Base-by-base conservation (phyloP, 2,329 filamentous ascomycete species). In the Neoarthrinium moseri region DNA sequence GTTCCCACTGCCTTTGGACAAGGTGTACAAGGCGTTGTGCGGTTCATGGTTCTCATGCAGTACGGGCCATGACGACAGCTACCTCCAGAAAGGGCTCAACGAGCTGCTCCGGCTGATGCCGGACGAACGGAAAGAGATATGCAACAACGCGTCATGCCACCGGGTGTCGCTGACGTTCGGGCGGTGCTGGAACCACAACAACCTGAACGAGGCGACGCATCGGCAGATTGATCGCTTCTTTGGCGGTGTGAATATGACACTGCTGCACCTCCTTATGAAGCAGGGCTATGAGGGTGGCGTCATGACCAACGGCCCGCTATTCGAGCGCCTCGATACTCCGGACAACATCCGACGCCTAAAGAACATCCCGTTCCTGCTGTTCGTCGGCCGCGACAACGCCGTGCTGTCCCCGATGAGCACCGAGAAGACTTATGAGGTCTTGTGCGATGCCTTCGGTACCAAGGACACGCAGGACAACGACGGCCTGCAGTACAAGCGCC, bases 171-270 rank as follows among this genome's bases (percentile, higher is more conserved):
- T 86, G 20, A 73, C 80, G 12, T 86, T 84, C 53, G 83, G 82
- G 27, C 74, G 79, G 50, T 79, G 73, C 63, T 87, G 82, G 82
- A 81, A 75, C 56, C 83, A 87, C 61, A 59, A 55, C 4, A 86
- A 86, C 59, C 72, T 86, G 23, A 86, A 85, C 64, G 78, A 80
- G 64, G 80, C 76, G 3, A 87, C 83, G 2, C 83, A 86, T 62
- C 66, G 73, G 1, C 75, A 83, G 56, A 75, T 84, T 37, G 74
- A 81, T 59, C 72, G 75, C 24, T 81, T 84, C 63, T 78, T 86
- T 46, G 78, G 78, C 53, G 83, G 83, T 44, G 75, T 81, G 43
- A 80, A 78, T 59, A 84, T 84, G 78, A 72, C 69, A 1, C 64
- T 78, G 49, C 68, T 84, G 40, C 60, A 72, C 27, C 66, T 82